Conservation (phyloP, 2,329 filamentous ascomycete genomes). For the Fusarium sp. region DNA sequence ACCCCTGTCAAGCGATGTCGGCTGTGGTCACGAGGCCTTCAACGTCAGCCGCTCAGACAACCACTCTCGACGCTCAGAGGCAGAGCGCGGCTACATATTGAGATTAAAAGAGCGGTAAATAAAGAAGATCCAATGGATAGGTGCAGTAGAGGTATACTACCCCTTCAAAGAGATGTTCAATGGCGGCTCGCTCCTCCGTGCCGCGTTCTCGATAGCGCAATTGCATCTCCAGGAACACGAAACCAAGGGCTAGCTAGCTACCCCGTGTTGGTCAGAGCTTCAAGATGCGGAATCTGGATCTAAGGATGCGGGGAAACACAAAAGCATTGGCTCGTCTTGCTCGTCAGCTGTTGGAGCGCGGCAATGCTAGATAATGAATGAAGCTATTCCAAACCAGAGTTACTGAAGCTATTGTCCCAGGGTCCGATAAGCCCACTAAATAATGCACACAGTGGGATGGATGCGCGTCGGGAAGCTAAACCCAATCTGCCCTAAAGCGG, state of each 20-base stretch:
- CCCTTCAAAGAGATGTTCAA: not conserved
- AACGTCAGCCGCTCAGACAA: not conserved
- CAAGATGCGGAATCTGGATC: not conserved
- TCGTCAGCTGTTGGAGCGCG: slow-evolving; percentile 16
- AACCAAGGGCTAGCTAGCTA: not conserved
- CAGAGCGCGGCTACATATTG: slow-evolving; percentile 20
- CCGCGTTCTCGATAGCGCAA: not conserved
- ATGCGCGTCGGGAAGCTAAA: slow-evolving; percentile 13
- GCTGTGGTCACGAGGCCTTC: slow-evolving; percentile 33
- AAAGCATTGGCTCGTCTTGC: not conserved
- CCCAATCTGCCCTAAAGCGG: slow-evolving; percentile 19
- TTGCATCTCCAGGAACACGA: too few species aligned
- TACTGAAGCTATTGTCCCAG: too few species aligned
- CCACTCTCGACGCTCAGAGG: not conserved
- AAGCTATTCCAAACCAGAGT: slow-evolving; percentile 12
- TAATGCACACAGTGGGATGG: not conserved
- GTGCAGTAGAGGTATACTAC: not conserved
- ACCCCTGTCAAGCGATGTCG: slow-evolving; percentile 41
- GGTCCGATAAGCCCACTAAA: not conserved
- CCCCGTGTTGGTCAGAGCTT: slow-evolving; percentile 33
- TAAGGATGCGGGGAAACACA: slow-evolving; percentile 30
- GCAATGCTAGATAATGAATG: slow-evolving; percentile 23
- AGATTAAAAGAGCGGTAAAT: not conserved
- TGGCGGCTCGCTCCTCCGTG: not conserved
- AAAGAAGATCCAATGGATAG: not conserved